Evolutionary conservation across 345 rosid species (phyloP), one percentile per base, ranked within the genome.

Genomic region (Conringia planisiliqua): DNA sequence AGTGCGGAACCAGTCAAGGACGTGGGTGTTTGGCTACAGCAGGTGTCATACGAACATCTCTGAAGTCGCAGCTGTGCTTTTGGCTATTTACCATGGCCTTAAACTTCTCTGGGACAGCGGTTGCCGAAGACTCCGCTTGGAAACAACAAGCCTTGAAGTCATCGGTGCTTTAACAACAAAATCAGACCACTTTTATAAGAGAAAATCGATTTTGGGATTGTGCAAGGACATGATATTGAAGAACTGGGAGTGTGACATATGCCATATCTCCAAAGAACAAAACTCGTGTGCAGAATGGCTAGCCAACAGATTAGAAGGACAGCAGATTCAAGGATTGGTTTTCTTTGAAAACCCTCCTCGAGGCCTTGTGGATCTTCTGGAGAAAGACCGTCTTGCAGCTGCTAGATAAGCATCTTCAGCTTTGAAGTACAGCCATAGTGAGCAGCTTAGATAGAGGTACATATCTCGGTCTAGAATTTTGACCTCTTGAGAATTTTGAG

Each of bases 11-110:
- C 70, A 83, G 29, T 74, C 79, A 11, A 91, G 90, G 36, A 78
- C 78, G 44, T 90, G 91, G 93, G 56, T 86, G 56, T 36, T 64
- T 11, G 96, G 93, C 10, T 88, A 80, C 80, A 64, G 42, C 40
- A 55, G 75, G 44, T 58, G 72, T 29, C 42, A 85, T 5, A 80
- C 79, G 11, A 32, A 42, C 22, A 32, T 65, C 42, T 17, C 44
- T 11, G 61, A 67, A 33, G 60, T 78, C 22, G 52, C 55, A 66
- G 71, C 88, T 0, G 89, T 78, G 58, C 72, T 90, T 39, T 73
- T 84, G 76, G 88, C 88, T n/a, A 39, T 88, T 4, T 79, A 75
- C 67, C 69, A 78, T 40, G 96, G 96, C 44, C 71, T 85, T 39
- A 74, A 38, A 70, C 60, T 80, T 35, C 69, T 85, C 6, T 83